These are phyloP conservation scores for Neofusicoccum cordaticola DNA, from an alignment of 2,329 filamentous ascomycete genomes.

Conservation along the genomic window DNA sequence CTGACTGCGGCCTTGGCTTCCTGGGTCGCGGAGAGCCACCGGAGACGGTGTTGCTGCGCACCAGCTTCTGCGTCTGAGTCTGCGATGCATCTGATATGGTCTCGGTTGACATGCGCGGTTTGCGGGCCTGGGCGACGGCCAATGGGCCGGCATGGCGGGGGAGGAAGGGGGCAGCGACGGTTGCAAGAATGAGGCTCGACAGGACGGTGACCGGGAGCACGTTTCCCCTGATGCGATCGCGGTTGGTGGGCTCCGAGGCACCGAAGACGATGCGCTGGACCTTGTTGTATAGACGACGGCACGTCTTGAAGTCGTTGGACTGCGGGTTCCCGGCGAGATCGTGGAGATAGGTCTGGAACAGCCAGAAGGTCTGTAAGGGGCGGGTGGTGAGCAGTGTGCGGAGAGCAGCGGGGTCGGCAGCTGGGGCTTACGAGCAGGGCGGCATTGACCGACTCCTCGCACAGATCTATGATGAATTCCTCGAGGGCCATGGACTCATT, in stretches of 20 bases:
- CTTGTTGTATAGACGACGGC: conserved; percentile 80
- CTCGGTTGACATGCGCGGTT: conserved; percentile 63
- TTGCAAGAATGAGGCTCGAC: conserved; percentile 75
- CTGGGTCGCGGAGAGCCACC: conserved; percentile 42
- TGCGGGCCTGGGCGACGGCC: conserved; percentile 76
- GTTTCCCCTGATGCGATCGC: conserved; percentile 79
- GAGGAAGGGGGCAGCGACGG: conserved; percentile 70
- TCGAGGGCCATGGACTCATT: conserved; percentile 90
- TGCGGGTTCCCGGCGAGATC: conserved; percentile 74
- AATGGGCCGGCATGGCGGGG: conserved; percentile 77
- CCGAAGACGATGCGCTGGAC: conserved; percentile 87
- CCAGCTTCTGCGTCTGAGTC: conserved; percentile 55
- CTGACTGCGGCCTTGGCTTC: conserved; percentile 35
- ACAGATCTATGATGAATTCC: conserved; percentile 81
- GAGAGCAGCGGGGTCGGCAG: not conserved
- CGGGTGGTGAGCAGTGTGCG: not conserved
- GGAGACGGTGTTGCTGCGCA: conserved; percentile 68
- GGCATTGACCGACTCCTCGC: conserved; percentile 82
- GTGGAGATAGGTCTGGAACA: conserved; percentile 84
- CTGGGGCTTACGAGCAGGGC: conserved; percentile 64
- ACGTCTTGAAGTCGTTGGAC: conserved; percentile 76
- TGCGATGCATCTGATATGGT: conserved; percentile 58
- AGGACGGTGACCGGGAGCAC: conserved; percentile 76
- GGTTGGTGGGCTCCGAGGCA: conserved; percentile 63
- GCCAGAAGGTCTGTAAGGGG: conserved; percentile 72